Percentiles rank a stretch among this genome's conserved stretches.
Evolutionary conservation across 83 land plant species (phyloP).

Genomic region (Picea abies): DNA sequence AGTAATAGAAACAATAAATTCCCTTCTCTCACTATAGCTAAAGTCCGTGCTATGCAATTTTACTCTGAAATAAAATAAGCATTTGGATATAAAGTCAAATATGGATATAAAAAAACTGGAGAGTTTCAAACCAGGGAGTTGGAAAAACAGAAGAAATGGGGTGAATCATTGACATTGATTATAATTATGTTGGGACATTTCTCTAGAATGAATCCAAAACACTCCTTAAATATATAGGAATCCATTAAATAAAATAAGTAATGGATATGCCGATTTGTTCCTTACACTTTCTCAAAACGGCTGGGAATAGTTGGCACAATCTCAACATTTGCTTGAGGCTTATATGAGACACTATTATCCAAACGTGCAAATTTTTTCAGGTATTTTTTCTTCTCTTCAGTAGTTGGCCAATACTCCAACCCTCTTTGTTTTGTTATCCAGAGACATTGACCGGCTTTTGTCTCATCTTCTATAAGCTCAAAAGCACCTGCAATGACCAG

Average conservation of each 20-base stretch:
- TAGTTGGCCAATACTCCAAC: slow-evolving; percentile 90
- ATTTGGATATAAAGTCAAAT: background rate
- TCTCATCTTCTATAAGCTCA: slow-evolving; percentile 84
- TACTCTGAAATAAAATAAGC: background rate
- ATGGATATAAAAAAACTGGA: background rate
- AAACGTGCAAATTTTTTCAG: slow-evolving; percentile 7
- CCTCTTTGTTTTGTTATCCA: slow-evolving; percentile 92
- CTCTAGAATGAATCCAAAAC: background rate
- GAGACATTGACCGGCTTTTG: slow-evolving; percentile 85
- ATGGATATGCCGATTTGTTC: background rate
- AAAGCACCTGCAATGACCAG: slow-evolving; percentile 65
- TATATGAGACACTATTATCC: slow-evolving; percentile 5
- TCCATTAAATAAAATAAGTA: background rate
- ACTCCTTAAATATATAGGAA: background rate
- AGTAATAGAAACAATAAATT: too few species aligned
- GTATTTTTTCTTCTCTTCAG: slow-evolving; percentile 81
- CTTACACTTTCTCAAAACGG: slow-evolving; percentile 16
- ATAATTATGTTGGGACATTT: background rate
- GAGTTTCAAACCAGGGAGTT: background rate
- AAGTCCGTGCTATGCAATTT: background rate
- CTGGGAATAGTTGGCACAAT: slow-evolving; percentile 6
- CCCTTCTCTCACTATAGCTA: background rate
- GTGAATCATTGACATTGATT: background rate
- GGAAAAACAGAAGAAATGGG: background rate
- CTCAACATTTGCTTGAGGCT: background rate